Evolutionary conservation across 2,329 filamentous ascomycete species (phyloP), one percentile per base, ranked within the genome.

Genomic region (Colletotrichum lupini): DNA sequence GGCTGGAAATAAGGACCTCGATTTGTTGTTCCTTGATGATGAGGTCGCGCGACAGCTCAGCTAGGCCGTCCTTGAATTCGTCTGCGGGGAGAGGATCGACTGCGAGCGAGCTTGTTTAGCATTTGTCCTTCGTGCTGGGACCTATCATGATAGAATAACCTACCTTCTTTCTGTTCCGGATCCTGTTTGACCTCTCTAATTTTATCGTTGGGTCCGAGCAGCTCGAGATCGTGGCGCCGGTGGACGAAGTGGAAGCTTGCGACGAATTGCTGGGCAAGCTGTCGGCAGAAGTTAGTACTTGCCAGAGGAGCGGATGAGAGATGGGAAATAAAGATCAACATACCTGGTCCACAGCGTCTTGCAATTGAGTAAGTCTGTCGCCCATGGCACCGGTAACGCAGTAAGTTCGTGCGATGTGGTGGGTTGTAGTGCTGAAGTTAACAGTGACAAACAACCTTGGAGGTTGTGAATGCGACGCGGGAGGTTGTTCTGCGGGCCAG

Each of bases 331-430:
- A 22, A 3, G 19, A n/a, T 72, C 59, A 14, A 59, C 82, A 42
- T 84, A 94, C 94, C 88, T 95, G 91, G 79, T 97, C 94, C 74
- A 96, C 90, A 82, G 93, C 92, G 85, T 97, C 94, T 83, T 97
- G 94, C 71, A 97, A 87, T 82, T 97, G 94, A 1, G 94, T 96
- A 71, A 97, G 87, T 75, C 92, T 88, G 80, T 97, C 94, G 32
- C 89, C 89, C 91, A 95, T 95, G 7, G 75, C 82, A 75, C 37
- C 59, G 24, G 19, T 37, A 14, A 4, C 42, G 19, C 16, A n/a
- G 24, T 52, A 11, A n/a, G 11, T 46, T 35, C 14, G 53, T 19
- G n/a, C 32, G 5, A 4, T 19, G 19, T 26, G 22, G n/a, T 53
- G 14, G 35, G 22, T 37, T 57, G n/a, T n/a, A 55, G 22, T 16